These are phyloP conservation scores for Takashimella tepidaria DNA, from an alignment of 1,284 basidiomycete species.

Conservation along the genomic window DNA sequence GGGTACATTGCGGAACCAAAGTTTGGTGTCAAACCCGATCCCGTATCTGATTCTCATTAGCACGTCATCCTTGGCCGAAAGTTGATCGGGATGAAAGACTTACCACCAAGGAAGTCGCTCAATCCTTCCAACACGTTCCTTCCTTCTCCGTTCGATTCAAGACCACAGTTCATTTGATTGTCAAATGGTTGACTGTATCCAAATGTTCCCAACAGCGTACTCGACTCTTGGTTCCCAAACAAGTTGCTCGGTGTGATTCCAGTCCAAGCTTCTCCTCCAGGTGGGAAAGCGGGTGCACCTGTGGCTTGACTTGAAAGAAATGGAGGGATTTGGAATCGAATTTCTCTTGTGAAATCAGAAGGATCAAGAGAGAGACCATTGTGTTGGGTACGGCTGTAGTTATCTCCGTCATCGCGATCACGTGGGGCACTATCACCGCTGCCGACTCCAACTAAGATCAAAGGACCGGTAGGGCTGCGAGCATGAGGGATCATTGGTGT, in stretches of 20 bases:
- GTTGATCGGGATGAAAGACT: not conserved
- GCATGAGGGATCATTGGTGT: not conserved
- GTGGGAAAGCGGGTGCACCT: slow-evolving; percentile 35
- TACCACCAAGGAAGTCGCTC: slow-evolving; percentile 19
- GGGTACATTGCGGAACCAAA: not conserved
- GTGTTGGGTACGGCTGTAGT: not conserved
- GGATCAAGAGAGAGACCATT: slow-evolving; percentile 35
- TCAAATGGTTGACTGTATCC: not conserved
- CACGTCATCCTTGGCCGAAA: slow-evolving; percentile 1
- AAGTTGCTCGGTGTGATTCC: slow-evolving; percentile 28
- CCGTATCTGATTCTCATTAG: not conserved
- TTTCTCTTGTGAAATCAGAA: slow-evolving; percentile 35
- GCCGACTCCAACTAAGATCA: not conserved
- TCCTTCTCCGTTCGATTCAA: slow-evolving; percentile 4
- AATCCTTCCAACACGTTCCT: slow-evolving; percentile 18
- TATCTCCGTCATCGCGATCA: not conserved
- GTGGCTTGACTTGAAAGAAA: slow-evolving; percentile 32
- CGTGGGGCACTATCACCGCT: too few relatives aligned
- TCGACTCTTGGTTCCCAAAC: slow-evolving; percentile 10
- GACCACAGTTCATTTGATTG: not conserved
- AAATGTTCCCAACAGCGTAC: not conserved
- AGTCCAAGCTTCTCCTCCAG: slow-evolving; percentile 42
- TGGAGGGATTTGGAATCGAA: slow-evolving; percentile 39
- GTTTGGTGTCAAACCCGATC: not conserved
- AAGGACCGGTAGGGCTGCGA: not conserved